Evolutionary conservation across 805 yeast species (phyloP).

Genomic region (Candida pini): DNA sequence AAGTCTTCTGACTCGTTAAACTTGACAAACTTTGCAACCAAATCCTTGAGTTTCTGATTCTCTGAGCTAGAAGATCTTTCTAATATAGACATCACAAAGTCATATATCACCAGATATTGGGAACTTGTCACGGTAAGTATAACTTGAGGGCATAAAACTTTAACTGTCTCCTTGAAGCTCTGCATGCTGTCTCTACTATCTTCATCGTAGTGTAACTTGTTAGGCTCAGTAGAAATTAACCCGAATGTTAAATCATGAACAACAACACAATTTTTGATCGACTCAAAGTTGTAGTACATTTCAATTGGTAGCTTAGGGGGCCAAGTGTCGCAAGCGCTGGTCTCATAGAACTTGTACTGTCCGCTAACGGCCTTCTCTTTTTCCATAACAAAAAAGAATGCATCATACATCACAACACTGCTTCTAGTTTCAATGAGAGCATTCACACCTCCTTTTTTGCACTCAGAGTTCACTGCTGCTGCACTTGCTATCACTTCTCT

Average conservation of each 20-base stretch:
- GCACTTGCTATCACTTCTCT: slow-evolving; percentile 55
- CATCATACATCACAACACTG: slow-evolving; percentile 51
- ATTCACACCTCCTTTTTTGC: slow-evolving; percentile 35
- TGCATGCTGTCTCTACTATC: slow-evolving; percentile 13
- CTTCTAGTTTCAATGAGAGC: slow-evolving; percentile 48
- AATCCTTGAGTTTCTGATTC: slow-evolving; percentile 35
- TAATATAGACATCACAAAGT: slow-evolving; percentile 41
- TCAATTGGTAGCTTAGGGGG: slow-evolving; percentile 67
- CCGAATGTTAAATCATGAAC: slow-evolving; percentile 50
- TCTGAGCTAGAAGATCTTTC: slow-evolving; percentile 30
- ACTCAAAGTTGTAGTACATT: slow-evolving; percentile 45
- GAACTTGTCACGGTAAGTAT: slow-evolving; percentile 48
- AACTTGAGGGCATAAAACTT: slow-evolving; percentile 37
- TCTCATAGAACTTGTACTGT: slow-evolving; percentile 27
- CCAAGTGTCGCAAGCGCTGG: slow-evolving; percentile 38
- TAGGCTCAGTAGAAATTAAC: slow-evolving; percentile 44
- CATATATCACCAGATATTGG: slow-evolving; percentile 50
- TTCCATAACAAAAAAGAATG: slow-evolving; percentile 48
- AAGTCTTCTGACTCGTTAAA: slow-evolving; percentile 24
- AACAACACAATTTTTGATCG: slow-evolving; percentile 39
- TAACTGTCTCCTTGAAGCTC: slow-evolving; percentile 17
- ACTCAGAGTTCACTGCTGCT: slow-evolving; percentile 37
- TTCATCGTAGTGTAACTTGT: slow-evolving; percentile 39
- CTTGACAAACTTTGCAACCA: slow-evolving; percentile 27
- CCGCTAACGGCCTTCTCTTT: slow-evolving; percentile 30